Base-by-base conservation (phyloP, 2,329 filamentous ascomycete genomes). In the Fusarium keratoplasticum region DNA sequence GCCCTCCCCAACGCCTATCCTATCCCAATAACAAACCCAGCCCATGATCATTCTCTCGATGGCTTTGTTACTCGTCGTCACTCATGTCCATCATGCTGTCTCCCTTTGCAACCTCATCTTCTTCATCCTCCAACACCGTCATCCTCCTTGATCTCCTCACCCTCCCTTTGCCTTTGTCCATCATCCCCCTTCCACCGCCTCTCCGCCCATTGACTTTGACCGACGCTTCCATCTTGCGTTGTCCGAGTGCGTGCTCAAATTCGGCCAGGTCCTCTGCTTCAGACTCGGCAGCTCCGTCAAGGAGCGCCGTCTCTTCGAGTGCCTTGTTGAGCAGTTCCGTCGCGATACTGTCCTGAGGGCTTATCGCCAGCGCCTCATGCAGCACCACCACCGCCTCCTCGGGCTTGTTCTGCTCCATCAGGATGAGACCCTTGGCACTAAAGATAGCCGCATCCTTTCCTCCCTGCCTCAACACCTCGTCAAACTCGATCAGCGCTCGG, bases 391-490 rank as follows among this genome's bases (percentile, higher is more conserved):
- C 92, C 1, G 96, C 96, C 54, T 97, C 93, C 77, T 93, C 93
- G 0, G 91, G 89, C 60, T 90, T 88, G 18, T 90, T 91, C 75
- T 95, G 87, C 78, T 98, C 95, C 75, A 98, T 88, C 64, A 96
- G 87, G 14, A 97, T 93, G 18, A 98, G 86, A 0, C 94, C 96
- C 78, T 97, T 96, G 13, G 95, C 92, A 58, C 91, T 90, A 80
- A 97, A 96, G 4, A 96, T 89, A 33, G 90, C 89, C 1, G 93
- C 88, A 72, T 96, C 93, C 74, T 95, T 95, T 50, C 93, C 93
- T 9, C 95, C 94, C 55, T 94, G 90, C 14, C 96, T 89, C 33
- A 98, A 87, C 33, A 97, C 96, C 78, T 95, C 92, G 73, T 98
- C 94, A 77, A 98, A 98, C 79, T 96, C 90, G 2, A 87, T 88